A percentile compares a stretch with the other conserved stretches of the same genome.
Conservation (phyloP, 371 early-diverging fungal genomes). For the Rhizopus microsporus region DNA sequence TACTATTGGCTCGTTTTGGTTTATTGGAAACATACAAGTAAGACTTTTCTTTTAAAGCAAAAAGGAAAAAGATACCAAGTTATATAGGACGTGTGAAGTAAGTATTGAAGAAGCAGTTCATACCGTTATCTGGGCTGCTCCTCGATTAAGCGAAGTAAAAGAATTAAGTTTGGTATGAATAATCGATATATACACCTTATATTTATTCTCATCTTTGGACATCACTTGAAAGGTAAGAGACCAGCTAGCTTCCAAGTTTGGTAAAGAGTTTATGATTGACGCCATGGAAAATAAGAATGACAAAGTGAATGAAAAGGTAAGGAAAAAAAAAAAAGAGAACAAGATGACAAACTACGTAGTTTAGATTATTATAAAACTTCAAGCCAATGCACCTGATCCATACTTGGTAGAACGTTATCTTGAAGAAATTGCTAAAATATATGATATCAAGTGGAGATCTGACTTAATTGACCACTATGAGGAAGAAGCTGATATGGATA, state of each 20-base stretch:
- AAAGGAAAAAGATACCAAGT: neutral
- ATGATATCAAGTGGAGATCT: slow-evolving; percentile 74
- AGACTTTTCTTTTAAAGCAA: slow-evolving; percentile 1
- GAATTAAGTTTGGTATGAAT: slow-evolving; percentile 68
- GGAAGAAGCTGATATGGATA: slow-evolving; percentile 19
- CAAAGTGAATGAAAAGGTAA: slow-evolving; percentile 76
- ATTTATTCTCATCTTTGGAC: neutral
- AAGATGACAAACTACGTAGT: neutral
- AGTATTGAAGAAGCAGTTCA: slow-evolving; percentile 86
- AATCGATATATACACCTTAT: neutral
- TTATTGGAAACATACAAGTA: slow-evolving; percentile 83
- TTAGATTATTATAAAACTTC: slow-evolving; percentile 80
- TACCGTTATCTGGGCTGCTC: slow-evolving; percentile 88
- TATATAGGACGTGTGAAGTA: slow-evolving; percentile 71
- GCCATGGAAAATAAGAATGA: slow-evolving; percentile 78
- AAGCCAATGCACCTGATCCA: slow-evolving; percentile 76
- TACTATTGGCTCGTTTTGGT: slow-evolving; percentile 85
- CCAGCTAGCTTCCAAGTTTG: slow-evolving; percentile 79
- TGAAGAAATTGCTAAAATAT: slow-evolving; percentile 84
- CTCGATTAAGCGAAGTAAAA: slow-evolving; percentile 77
- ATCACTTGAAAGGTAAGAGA: slow-evolving; percentile 59
- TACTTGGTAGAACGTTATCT: slow-evolving; percentile 84
- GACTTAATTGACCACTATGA: slow-evolving; percentile 44
- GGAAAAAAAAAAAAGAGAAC: slow-evolving; percentile 2
- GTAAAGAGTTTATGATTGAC: slow-evolving; percentile 76